Base-by-base conservation (phyloP, 306 rosid genomes). In the Potentilla sterilis region DNA sequence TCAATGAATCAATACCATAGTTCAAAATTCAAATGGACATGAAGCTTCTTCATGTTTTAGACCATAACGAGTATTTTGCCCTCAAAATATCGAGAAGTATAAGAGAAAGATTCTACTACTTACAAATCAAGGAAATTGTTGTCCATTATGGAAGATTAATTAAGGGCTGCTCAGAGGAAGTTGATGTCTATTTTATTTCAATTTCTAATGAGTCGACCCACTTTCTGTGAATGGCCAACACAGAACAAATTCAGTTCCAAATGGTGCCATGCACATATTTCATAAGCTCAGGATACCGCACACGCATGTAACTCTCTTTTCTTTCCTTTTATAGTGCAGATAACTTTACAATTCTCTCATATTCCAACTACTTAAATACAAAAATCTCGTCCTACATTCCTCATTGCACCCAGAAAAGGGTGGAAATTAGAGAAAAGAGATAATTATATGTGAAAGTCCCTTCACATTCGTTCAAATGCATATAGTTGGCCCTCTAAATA, bases 271-370 rank as follows among this genome's bases (percentile, higher is more conserved):
- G 44, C 24, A 28, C 28, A 16, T 58, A 24, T 32, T 11, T 48
- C 64, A 72, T 66, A 78, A 76, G 91, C 83, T 67, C 81, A 62
- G 90, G 81, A 81, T 76, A 21, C 86, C 78, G 72, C 70, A 72
- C 61, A 43, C 32, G 54, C 67, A 13, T 18, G 11, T 43, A 64
- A 16, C 75, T 66, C 24, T 48, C 67, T 52, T 22, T 69, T 75
- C 28, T 40, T 79, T 40, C 19, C 77, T 52, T 75, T 78, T 67
- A 37, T 55, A 48, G 80, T 81, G 78, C 83, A 71, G 41, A 68
- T 81, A 52, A 73, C 59, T 24, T 80, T 72, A 48, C 69, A 58
- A 24, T 76, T 77, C 10, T 18, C 72, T 18, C 7, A 76, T 72
- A 21, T 67, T 74, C 75, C 70, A 61, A 22, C 54, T 80, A 57